A percentile compares a stretch with the other conserved stretches of the same genome.
These are phyloP conservation scores for Pichia sporocuriosa DNA, from an alignment of 805 yeast genomes.

Conservation along the genomic window DNA sequence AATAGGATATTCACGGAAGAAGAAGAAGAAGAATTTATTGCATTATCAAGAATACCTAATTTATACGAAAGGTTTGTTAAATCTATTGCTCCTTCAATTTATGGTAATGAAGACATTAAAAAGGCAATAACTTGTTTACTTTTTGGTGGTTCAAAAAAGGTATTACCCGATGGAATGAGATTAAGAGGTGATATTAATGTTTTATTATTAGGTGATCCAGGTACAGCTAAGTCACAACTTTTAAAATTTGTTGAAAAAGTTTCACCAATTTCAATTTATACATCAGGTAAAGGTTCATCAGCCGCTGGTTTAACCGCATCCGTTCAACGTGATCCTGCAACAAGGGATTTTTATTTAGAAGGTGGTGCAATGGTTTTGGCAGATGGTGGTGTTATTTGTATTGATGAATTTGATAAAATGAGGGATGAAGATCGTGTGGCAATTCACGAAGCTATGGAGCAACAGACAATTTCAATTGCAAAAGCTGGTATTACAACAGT, in stretches of 20 bases:
- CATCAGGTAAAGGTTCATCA: slow-evolving; percentile 98
- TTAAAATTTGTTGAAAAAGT: slow-evolving; percentile 93
- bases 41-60: slow-evolving; percentile 74
- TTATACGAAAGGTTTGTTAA: slow-evolving; percentile 77
- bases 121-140: slow-evolving; percentile 87
- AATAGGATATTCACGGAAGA: slow-evolving; percentile 70
- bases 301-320: slow-evolving; percentile 99
- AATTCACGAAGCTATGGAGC: slow-evolving; percentile 99
- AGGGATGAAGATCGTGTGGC: slow-evolving; percentile 98
- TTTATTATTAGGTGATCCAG: slow-evolving; percentile 92
- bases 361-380: slow-evolving; percentile 99
- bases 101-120: slow-evolving; percentile 88
- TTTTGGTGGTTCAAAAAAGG: slow-evolving; percentile 90
- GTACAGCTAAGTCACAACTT: slow-evolving; percentile 96
- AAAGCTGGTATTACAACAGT: slow-evolving; percentile 98
- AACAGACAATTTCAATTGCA: slow-evolving; percentile 96
- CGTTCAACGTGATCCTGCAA: slow-evolving; percentile 83
- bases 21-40: slow-evolving; percentile 87
- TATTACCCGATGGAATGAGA: slow-evolving; percentile 93
- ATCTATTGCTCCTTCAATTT: slow-evolving; percentile 95
- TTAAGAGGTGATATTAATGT: slow-evolving; percentile 97
- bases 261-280: slow-evolving; percentile 89
- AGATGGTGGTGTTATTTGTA: slow-evolving; percentile 98
- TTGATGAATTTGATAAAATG: slow-evolving; percentile 99
- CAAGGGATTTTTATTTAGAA: slow-evolving; percentile 90